Percentiles rank a stretch among this genome's conserved stretches.
phyloP scores from a whole-genome alignment of 345 rosid genomes.

The Eutrema japonicum region DNA sequence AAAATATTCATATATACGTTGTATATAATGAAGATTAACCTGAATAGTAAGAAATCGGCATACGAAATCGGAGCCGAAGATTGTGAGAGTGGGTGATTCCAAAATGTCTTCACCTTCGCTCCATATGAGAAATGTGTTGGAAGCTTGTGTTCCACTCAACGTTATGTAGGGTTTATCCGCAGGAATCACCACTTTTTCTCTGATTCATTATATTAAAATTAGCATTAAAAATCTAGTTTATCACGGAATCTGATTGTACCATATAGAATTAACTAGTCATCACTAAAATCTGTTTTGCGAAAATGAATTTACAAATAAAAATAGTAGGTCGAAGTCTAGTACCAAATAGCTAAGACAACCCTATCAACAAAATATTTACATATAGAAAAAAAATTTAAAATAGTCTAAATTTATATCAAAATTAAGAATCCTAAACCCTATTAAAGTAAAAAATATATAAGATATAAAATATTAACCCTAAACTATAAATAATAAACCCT shows the following conservation, averaged over 20 bases:
- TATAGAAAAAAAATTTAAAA: not conserved
- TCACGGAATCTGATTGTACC: not conserved
- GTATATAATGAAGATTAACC: slow-evolving; percentile 41
- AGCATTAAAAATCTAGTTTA: not conserved
- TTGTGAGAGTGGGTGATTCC: slow-evolving; percentile 58
- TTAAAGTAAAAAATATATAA: not conserved
- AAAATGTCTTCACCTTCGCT: slow-evolving; percentile 54
- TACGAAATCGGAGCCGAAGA: slow-evolving; percentile 69
- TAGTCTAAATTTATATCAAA: not conserved
- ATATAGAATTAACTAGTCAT: not conserved
- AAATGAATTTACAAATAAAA: not conserved
- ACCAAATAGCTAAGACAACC: not conserved
- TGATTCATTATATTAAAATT: slow-evolving; percentile 25
- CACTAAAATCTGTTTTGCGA: not conserved
- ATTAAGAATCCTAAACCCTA: not conserved
- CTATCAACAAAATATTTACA: not conserved
- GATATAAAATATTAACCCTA: no score
- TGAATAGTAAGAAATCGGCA: slow-evolving; percentile 64
- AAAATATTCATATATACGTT: not conserved
- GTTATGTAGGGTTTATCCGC: slow-evolving; percentile 75
- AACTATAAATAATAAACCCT: no score
- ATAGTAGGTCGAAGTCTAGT: not conserved
- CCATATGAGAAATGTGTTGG: slow-evolving; percentile 56
- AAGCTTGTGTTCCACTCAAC: slow-evolving; percentile 61
- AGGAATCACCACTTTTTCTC: slow-evolving; percentile 67